phyloP scores from a whole-genome alignment of 2,329 filamentous ascomycete genomes.

The Pseudogymnoascus sp. region DNA sequence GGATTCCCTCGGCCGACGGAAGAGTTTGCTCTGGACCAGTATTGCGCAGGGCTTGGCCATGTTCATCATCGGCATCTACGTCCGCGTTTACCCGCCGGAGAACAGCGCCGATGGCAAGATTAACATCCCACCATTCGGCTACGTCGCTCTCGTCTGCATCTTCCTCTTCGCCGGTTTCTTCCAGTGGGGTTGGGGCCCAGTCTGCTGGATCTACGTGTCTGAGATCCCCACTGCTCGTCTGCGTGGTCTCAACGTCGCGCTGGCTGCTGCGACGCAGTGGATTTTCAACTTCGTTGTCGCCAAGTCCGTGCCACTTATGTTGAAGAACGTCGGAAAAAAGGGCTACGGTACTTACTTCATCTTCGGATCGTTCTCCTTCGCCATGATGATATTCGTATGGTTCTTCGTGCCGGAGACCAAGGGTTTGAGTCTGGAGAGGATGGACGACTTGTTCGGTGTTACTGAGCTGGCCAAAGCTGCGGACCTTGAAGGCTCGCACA shows the following conservation, averaged over 20 bases:
- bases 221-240: slow-evolving; percentile 65
- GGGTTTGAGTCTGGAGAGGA: slow-evolving; percentile 52
- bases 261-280: slow-evolving; percentile 63
- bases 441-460: slow-evolving; percentile 61
- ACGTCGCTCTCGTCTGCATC: slow-evolving; percentile 63
- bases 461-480: slow-evolving; percentile 38
- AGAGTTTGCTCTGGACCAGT: slow-evolving; percentile 56
- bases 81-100: slow-evolving; percentile 54
- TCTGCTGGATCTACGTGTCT: slow-evolving; percentile 64
- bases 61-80: slow-evolving; percentile 67
- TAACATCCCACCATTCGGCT: slow-evolving; percentile 58
- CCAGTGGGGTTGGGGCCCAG: slow-evolving; percentile 64
- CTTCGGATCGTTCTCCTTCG: slow-evolving; percentile 59
- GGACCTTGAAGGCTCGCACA: not conserved
- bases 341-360: slow-evolving; percentile 60
- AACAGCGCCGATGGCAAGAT: slow-evolving; percentile 30
- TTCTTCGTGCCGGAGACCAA: slow-evolving; percentile 58
- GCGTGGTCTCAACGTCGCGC: slow-evolving; percentile 59
- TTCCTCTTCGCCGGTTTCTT: slow-evolving; percentile 67
- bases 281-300: slow-evolving; percentile 70
- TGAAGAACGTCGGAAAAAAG: slow-evolving; percentile 43
- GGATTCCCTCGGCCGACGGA: slow-evolving; percentile 58
- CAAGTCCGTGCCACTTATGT: slow-evolving; percentile 60
- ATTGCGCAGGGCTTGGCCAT: slow-evolving; percentile 56
- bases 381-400: slow-evolving; percentile 43